Base-by-base conservation (phyloP, 495 filamentous ascomycete genomes). In the Xylaria curta region DNA sequence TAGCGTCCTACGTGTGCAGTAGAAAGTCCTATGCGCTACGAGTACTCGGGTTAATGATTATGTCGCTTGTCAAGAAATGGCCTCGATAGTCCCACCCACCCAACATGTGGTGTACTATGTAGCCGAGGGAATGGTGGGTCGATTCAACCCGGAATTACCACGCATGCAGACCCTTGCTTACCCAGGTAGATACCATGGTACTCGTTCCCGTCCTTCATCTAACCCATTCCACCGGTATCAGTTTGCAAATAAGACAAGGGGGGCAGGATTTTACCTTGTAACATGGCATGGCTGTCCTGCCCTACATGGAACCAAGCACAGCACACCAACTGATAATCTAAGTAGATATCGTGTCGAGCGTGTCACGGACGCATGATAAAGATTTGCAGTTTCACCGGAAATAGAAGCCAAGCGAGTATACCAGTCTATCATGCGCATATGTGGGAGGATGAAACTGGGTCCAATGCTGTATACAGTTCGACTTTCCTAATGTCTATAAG, bases 211-310 rank as follows among this genome's bases (percentile, higher is more conserved):
- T n/a, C 31, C 40, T 13, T 28, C 28, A 51, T 53, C 47, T 9
- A 33, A 51, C 31, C 63, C 63, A 66, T 49, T 49, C 62, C 7
- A 31, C 62, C 62, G 63, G 63, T 47, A 51, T 53, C 44, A 53
- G 46, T 40, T 38, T 17, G 58, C 60, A 63, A 31, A 44, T 44
- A 10, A 28, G 36, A 31, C 60, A 44, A 38, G 58, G 58, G 58
- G 58, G 28, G n/a, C 1, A 38, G 58, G 8, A 38, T 38, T 21
- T 4, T n/a, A 31, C 24, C 28, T 9, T 17, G 58, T 38, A 38
- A 38, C 31, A 12, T 19, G n/a, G 58, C 58, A 56, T 17, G 26
- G 28, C 19, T 17, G 58, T 38, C 58, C 58, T 36, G 31, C 8
- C 58, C 33, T 21, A 60, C 31, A n/a, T 60, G 58, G 21, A 24